A percentile compares a stretch with the other conserved stretches of the same genome.
Evolutionary conservation across 495 filamentous ascomycete species (phyloP).

Genomic region (Neurospora sp.): DNA sequence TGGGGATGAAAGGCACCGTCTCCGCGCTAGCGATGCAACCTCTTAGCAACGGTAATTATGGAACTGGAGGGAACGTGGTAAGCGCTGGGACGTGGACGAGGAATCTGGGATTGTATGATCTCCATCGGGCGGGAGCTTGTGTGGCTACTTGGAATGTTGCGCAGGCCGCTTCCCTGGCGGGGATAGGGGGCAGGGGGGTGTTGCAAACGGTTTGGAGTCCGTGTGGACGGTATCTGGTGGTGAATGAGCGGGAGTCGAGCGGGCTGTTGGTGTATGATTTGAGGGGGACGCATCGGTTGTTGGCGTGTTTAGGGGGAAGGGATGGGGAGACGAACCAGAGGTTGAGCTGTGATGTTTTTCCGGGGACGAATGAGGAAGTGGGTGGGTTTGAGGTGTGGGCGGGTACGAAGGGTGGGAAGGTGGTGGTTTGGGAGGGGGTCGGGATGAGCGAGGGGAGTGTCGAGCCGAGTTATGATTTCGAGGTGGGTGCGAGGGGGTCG

Average conservation of each 20-base stretch:
- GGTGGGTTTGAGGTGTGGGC: conserved; percentile 72
- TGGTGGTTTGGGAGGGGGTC: conserved; percentile 65
- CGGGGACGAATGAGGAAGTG: conserved; percentile 25
- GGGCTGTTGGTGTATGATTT: conserved; percentile 78
- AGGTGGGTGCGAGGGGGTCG: conserved; percentile 37
- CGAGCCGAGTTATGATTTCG: conserved; percentile 48
- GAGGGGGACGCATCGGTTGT: conserved; percentile 54
- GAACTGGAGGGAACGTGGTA: conserved; percentile 39
- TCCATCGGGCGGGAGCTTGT: conserved; percentile 51
- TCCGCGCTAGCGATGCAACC: conserved; percentile 47
- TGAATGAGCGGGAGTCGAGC: conserved; percentile 72
- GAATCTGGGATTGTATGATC: conserved; percentile 66
- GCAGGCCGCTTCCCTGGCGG: conserved; percentile 24
- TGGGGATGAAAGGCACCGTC: conserved; percentile 78
- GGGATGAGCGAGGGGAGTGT: conserved; percentile 44
- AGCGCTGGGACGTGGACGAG: conserved; percentile 79
- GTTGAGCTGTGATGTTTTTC: conserved; percentile 61
- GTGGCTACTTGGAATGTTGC: conserved; percentile 55
- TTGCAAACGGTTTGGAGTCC: conserved; percentile 71
- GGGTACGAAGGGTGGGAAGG: conserved; percentile 67
- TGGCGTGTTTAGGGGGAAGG: conserved; percentile 64
- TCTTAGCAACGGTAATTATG: conserved; percentile 9
- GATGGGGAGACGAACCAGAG: conserved; percentile 67
- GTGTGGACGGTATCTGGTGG: conserved; percentile 78
- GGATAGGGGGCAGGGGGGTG: conserved; percentile 56